These are phyloP conservation scores for Penicillium occitanis DNA, from an alignment of 2,329 filamentous ascomycete genomes.

Conservation along the genomic window DNA sequence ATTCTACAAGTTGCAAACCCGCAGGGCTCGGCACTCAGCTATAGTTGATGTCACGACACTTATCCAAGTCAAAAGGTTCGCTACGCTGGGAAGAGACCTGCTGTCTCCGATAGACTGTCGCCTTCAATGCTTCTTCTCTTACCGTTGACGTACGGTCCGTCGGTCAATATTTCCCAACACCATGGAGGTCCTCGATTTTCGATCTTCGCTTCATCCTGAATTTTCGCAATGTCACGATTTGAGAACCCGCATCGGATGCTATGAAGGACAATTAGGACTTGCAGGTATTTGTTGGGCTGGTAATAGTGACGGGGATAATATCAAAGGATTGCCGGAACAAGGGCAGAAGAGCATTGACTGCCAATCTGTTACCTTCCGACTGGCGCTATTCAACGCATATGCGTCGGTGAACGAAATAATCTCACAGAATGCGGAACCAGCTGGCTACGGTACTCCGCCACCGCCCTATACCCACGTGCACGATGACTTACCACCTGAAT, in stretches of 20 bases:
- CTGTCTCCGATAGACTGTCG: slow-evolving; percentile 2
- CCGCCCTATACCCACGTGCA: slow-evolving; percentile 37
- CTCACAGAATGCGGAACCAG: slow-evolving; percentile 20
- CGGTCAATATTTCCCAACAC: slow-evolving; percentile 7
- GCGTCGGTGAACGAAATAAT: slow-evolving; percentile 18
- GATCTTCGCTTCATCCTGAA: not conserved
- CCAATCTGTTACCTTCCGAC: not conserved
- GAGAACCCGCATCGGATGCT: not conserved
- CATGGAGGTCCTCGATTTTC: slow-evolving; percentile 11
- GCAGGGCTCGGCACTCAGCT: not conserved
- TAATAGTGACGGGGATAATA: not conserved
- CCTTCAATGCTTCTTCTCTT: slow-evolving; percentile 14
- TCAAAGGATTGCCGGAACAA: not conserved
- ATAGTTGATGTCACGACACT: slow-evolving; percentile 12
- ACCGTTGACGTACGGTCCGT: slow-evolving; percentile 11
- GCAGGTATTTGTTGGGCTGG: not conserved
- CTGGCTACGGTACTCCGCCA: slow-evolving; percentile 29
- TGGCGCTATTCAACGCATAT: slow-evolving; percentile 17
- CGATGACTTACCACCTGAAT: slow-evolving; percentile 37
- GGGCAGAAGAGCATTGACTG: slow-evolving; percentile 1
- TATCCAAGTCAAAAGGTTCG: not conserved
- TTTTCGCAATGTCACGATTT: not conserved
- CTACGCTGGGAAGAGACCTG: slow-evolving; percentile 3
- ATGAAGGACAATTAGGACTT: not conserved
- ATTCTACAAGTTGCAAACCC: slow-evolving; percentile 2